A percentile compares a stretch with the other conserved stretches of the same genome.
These are phyloP conservation scores for Lanzia echinophila DNA, from an alignment of 2,329 filamentous ascomycete species.

Conservation along the genomic window DNA sequence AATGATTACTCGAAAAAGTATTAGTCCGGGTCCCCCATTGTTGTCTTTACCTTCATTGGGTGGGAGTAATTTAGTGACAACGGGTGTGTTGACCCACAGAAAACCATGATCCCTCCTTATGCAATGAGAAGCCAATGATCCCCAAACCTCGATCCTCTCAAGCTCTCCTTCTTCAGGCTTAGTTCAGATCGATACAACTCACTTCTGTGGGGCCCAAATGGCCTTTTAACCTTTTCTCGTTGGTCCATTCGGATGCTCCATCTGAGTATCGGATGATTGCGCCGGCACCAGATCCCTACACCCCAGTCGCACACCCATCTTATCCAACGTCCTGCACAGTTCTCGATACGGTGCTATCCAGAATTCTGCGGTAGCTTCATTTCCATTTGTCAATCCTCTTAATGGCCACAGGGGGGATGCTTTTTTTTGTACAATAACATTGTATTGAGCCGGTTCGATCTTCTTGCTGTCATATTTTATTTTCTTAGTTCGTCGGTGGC, in stretches of 20 bases:
- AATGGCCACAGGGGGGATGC: constrained; percentile 13
- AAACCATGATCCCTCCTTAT: constrained; percentile 16
- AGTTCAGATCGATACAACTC: constrained; percentile 27
- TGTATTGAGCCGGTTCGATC: constrained; percentile 21
- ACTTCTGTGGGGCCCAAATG: constrained; percentile 20
- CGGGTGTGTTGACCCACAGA: constrained; percentile 15
- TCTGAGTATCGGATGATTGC: constrained; percentile 30
- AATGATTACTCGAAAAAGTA: constrained; percentile 3
- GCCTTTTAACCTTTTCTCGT: constrained; percentile 14
- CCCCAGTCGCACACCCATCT: constrained; percentile 27
- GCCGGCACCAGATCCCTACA: constrained; percentile 23
- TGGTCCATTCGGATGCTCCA: constrained; percentile 24
- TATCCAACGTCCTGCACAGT: constrained; percentile 25
- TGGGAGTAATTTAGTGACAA: constrained; percentile 8
- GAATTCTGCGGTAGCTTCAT: constrained; percentile 19
- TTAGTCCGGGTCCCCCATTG: constrained; percentile 4
- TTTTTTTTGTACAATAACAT: constrained; percentile 17
- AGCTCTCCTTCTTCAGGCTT: constrained; percentile 20
- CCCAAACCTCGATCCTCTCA: constrained; percentile 25
- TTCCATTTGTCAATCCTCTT: constrained; percentile 26
- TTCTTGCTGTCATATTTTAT: constrained; percentile 15
- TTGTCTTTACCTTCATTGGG: constrained; percentile 6
- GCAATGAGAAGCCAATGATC: constrained; percentile 23
- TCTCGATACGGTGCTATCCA: constrained; percentile 25
- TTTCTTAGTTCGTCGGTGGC: constrained; percentile 19